Evolutionary conservation across 345 rosid genomes (phyloP).

Genomic region (Balakata baccata): DNA sequence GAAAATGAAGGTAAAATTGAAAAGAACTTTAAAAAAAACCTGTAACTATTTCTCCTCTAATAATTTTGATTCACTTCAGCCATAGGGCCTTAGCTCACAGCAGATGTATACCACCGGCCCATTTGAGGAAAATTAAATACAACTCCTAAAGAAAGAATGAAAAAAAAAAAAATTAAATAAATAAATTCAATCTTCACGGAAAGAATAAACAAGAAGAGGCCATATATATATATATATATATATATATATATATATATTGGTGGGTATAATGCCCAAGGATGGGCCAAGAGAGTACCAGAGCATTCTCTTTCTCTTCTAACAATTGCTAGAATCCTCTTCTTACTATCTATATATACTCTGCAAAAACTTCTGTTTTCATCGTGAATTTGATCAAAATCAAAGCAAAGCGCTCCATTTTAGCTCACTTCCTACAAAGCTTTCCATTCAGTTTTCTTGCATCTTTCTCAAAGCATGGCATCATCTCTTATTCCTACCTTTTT

Average conservation of each 20-base stretch:
- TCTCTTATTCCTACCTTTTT: constrained; percentile 4
- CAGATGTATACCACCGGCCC: no score
- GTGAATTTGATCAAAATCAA: neutral
- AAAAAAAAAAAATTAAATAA: no score
- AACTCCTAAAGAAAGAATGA: no score
- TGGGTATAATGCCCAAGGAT: neutral
- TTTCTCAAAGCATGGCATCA: neutral
- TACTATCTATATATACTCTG: neutral
- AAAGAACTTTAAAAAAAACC: no score
- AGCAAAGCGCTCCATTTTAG: neutral
- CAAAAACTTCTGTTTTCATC: neutral
- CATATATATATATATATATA: no score
- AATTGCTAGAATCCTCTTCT: neutral
- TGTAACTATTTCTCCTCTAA: no score
- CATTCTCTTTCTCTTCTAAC: neutral
- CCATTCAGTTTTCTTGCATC: neutral
- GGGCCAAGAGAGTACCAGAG: neutral
- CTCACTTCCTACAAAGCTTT: neutral
- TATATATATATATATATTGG: no score
- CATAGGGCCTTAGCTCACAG: no score
- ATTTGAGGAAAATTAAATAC: no score
- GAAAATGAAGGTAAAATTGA: no score
- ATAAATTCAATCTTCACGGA: no score
- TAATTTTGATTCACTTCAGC: no score
- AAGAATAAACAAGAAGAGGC: neutral